Base-by-base conservation (phyloP, 164 flowering plant species). In the Aristolochia fimbriata region DNA sequence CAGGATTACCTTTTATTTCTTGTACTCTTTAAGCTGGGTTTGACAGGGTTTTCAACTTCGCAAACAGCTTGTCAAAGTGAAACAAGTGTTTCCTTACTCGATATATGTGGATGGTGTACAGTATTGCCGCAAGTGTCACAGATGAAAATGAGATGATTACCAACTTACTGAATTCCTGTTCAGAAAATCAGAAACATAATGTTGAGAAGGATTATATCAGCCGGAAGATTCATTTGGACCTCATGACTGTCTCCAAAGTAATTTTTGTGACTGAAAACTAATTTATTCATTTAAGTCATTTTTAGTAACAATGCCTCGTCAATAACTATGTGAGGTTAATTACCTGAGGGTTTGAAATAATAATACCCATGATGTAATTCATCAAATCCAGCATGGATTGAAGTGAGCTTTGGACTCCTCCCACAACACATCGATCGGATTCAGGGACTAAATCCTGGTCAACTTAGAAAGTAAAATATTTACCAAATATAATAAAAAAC, bases 361-460 rank as follows among this genome's bases (percentile, higher is more conserved):
- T 43, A 52, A 86, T 76, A 61, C 91, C 94, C 84, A 83, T 78
- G 43, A 80, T 65, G 71, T 86, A 88, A 51, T 76, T 76, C 77
- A 85, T 43, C 70, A 91, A 70, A 62, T 86, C 91, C 76, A 86
- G 7, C 16, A 68, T 31, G 19, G 97, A 83, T 61, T 88, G 96
- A 55, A 91, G 81, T 4, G 96, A 84, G 68, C 81, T 86, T 66
- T 91, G 97, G 58, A 84, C 96, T 0, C 91, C 94, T 64, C 96
- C 97, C 55, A 91, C 97, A 6, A 82, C 73, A 65, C 86, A 80
- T 19, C 96, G 88, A 65, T 88, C 96, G 21, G 82, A 70, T 57
- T 88, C 96, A 2, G 83, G 79, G 63, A 91, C 90, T 15, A 59
- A 77, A 65, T 91, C 96, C 97, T 91, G 59, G 22, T n/a, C 46